A percentile compares a stretch with the other conserved stretches of the same genome.
phyloP scores from a whole-genome alignment of 1,139 yeast species.

The Zhuliangozyma blackwelliae region DNA sequence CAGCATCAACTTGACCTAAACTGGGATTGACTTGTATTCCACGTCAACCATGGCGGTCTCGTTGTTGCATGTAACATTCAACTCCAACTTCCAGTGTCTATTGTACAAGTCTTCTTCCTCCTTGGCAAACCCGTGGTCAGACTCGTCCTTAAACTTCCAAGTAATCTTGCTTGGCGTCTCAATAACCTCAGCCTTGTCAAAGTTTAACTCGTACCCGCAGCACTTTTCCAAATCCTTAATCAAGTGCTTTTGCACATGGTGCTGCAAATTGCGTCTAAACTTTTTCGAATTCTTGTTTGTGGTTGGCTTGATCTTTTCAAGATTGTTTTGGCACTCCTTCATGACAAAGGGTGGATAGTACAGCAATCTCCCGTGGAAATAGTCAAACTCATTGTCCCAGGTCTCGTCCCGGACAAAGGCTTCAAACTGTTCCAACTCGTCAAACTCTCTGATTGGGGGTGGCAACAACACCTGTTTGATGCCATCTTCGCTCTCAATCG shows the following conservation, averaged over 20 bases:
- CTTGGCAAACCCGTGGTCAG: conserved; percentile 51
- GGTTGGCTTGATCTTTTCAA: conserved; percentile 70
- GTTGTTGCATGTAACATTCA: conserved; percentile 55
- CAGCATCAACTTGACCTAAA: not conserved
- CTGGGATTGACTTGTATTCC: conserved; percentile 48
- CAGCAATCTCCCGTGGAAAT: conserved; percentile 60
- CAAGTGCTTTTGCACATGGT: conserved; percentile 68
- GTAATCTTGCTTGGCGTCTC: conserved; percentile 43
- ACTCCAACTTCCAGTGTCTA: conserved; percentile 56
- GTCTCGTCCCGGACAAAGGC: conserved; percentile 65
- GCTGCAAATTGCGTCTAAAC: conserved; percentile 70
- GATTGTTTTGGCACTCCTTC: conserved; percentile 62
- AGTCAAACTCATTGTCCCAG: conserved; percentile 71
- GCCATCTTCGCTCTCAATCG: conserved; percentile 30
- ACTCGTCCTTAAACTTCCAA: conserved; percentile 52
- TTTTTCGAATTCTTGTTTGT: conserved; percentile 68
- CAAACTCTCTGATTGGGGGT: conserved; percentile 51
- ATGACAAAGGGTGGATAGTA: conserved; percentile 73
- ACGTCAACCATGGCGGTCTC: conserved; percentile 60
- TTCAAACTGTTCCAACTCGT: conserved; percentile 60
- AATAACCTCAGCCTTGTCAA: conserved; percentile 45
- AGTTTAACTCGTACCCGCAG: conserved; percentile 54
- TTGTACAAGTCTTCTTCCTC: conserved; percentile 42
- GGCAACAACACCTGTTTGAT: conserved; percentile 30
- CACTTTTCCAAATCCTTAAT: conserved; percentile 61